Conservation (phyloP, 176 grass and related monocot species). For the Oryza brachyantha region DNA sequence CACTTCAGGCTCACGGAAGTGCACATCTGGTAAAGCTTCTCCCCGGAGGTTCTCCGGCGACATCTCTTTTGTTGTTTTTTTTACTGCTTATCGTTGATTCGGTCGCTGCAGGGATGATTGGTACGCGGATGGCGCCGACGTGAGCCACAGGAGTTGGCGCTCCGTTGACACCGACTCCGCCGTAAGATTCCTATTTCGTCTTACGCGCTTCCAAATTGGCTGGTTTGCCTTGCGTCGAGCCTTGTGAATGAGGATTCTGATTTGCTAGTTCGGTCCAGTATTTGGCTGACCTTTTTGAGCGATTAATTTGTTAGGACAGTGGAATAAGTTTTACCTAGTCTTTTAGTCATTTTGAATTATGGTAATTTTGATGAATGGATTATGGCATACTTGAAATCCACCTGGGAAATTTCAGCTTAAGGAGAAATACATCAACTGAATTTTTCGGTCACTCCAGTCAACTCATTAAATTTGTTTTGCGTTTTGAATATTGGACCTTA, state of each 20-base stretch:
- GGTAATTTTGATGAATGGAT: background rate
- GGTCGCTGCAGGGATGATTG: slow-evolving; percentile 68
- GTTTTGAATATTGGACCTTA: background rate
- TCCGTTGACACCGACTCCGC: background rate
- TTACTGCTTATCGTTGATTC: background rate
- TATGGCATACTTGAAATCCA: background rate
- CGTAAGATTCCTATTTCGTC: slow-evolving; percentile 4
- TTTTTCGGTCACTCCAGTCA: background rate
- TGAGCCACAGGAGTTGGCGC: slow-evolving; percentile 20
- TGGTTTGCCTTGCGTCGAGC: background rate
- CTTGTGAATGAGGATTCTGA: background rate
- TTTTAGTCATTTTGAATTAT: background rate
- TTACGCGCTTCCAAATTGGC: background rate
- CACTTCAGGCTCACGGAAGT: slow-evolving; percentile 71
- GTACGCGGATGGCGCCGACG: slow-evolving; percentile 11
- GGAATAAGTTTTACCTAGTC: background rate
- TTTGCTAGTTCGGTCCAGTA: background rate
- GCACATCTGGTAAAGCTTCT: slow-evolving; percentile 53
- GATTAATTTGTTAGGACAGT: background rate
- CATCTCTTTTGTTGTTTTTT: background rate
- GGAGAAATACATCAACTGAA: background rate
- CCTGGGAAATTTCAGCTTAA: background rate
- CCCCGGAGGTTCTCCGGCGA: background rate
- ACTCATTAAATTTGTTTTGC: background rate
- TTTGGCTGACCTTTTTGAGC: background rate